Percentiles rank a stretch among this genome's conserved stretches.
Conservation (phyloP, 495 filamentous ascomycete species). For the Aspergillus sparsus region DNA sequence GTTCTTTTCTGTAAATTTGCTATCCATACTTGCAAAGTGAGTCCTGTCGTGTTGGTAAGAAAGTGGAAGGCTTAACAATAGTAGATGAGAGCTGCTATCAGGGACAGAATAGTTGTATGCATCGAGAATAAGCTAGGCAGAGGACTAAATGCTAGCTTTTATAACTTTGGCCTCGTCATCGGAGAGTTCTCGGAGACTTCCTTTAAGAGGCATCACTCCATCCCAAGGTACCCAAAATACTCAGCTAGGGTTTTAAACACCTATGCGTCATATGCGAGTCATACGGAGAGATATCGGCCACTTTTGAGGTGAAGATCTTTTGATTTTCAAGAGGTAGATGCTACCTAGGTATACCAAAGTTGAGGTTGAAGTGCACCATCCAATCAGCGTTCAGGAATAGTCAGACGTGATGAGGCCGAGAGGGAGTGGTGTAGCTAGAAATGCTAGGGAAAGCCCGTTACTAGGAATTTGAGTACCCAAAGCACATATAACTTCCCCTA, state of each 20-base stretch:
- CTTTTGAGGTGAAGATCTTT: background rate
- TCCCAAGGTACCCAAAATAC: conserved; percentile 5
- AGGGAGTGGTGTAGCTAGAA: background rate
- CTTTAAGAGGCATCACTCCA: background rate
- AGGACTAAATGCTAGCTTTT: background rate
- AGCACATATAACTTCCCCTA: background rate
- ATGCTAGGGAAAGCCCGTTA: background rate
- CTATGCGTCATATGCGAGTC: background rate
- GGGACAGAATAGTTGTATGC: background rate
- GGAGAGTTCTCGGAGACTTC: conserved; percentile 41
- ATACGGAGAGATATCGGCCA: background rate
- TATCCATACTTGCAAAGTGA: conserved; percentile 3
- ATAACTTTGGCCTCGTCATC: conserved; percentile 6
- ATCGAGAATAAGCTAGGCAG: background rate
- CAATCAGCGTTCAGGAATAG: conserved; percentile 29
- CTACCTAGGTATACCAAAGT: background rate
- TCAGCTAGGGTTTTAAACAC: background rate
- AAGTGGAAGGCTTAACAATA: background rate
- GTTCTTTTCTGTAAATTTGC: conserved; percentile 52
- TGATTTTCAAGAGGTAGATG: background rate
- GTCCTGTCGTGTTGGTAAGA: background rate
- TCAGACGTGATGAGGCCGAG: conserved; percentile 23
- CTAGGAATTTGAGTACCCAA: background rate
- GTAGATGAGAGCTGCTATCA: too few species aligned
- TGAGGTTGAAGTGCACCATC: conserved; percentile 12